Percentiles rank a stretch among this genome's conserved stretches.
phyloP scores from a whole-genome alignment of 495 filamentous ascomycete genomes.

The Xylaria scruposa region DNA sequence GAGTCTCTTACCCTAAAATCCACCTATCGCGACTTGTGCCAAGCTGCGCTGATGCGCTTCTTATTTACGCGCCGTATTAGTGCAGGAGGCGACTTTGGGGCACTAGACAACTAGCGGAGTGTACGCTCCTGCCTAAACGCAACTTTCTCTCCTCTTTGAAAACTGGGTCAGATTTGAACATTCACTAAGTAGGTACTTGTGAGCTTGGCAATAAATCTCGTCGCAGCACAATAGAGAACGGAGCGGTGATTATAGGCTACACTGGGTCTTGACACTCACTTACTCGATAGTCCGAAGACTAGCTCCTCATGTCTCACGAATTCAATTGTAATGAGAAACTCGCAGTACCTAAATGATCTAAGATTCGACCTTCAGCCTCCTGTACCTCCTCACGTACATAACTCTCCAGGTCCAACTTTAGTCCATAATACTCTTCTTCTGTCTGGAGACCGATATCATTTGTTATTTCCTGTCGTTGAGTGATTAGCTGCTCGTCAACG shows the following conservation, averaged over 20 bases:
- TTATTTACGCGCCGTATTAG: too few relatives aligned
- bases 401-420: slow-evolving; percentile 19
- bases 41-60: too few relatives aligned
- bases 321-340: slow-evolving; percentile 24
- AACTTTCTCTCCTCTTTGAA: too few relatives aligned
- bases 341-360: slow-evolving; percentile 21
- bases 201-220: too few relatives aligned
- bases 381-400: slow-evolving; percentile 22
- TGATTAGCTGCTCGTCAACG: slow-evolving; percentile 19
- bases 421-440: slow-evolving; percentile 22
- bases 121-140: too few relatives aligned
- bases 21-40: too few relatives aligned
- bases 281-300: neutral
- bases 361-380: slow-evolving; percentile 23
- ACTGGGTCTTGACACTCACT: neutral
- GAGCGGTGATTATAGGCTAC: neutral
- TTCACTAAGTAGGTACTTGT: too few relatives aligned
- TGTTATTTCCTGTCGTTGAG: slow-evolving; percentile 11
- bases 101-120: too few relatives aligned
- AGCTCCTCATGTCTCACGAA: neutral
- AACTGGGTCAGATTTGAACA: too few relatives aligned
- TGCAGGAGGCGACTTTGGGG: too few relatives aligned
- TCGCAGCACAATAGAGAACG: neutral
- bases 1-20: too few relatives aligned
- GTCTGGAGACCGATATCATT: slow-evolving; percentile 7